These are phyloP conservation scores for Xerocomellus intermedius DNA, from an alignment of 768 basidiomycete genomes.

Conservation along the genomic window DNA sequence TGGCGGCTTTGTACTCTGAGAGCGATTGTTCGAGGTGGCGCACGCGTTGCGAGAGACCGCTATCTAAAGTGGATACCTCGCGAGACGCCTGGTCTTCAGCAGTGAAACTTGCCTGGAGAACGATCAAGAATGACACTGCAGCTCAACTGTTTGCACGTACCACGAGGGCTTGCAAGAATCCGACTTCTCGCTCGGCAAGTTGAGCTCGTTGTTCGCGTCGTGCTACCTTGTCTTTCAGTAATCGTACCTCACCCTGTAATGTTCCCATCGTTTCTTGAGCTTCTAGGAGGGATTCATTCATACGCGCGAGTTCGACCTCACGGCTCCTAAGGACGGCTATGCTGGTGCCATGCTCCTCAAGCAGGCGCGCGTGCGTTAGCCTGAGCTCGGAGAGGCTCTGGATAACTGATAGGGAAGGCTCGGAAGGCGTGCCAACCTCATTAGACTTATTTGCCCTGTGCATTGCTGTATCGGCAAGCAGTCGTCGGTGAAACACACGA, in stretches of 20 bases:
- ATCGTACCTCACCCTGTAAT: constrained; percentile 38
- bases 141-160: constrained; percentile 38
- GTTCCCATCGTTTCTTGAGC: constrained; percentile 31
- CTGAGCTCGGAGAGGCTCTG: constrained; percentile 60
- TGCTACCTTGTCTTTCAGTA: constrained; percentile 38
- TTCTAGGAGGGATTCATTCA: constrained; percentile 39
- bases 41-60: constrained; percentile 42
- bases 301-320: constrained; percentile 48
- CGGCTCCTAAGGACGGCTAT: constrained; percentile 51
- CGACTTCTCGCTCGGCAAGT: constrained; percentile 58
- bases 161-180: constrained; percentile 65
- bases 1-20: constrained; percentile 52
- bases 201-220: constrained; percentile 40
- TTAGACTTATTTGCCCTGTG: constrained; percentile 40
- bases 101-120: constrained; percentile 55
- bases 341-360: constrained; percentile 66
- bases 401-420: constrained; percentile 53
- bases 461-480: background rate
- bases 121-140: background rate
- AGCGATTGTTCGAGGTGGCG: constrained; percentile 56
- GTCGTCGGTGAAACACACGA: background rate
- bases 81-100: constrained; percentile 50
- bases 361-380: constrained; percentile 56
- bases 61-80: constrained; percentile 26
- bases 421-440: constrained; percentile 37